Conservation (phyloP, 768 basidiomycete genomes). For the Gloeopeniophorella convolvens region DNA sequence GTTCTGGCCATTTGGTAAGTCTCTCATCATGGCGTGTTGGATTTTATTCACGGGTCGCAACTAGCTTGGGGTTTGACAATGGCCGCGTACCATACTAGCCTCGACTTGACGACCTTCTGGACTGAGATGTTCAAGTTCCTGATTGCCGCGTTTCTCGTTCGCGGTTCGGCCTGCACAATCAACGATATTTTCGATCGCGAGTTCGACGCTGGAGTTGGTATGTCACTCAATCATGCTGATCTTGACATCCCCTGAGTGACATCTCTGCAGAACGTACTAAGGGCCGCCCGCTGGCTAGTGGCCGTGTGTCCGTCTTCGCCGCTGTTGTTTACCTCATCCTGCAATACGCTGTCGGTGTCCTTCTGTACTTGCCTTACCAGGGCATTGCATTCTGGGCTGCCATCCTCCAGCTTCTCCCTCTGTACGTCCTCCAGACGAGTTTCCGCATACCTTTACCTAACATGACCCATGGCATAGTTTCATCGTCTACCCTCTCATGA, state of each 20-base stretch:
- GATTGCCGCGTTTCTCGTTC: constrained; percentile 12
- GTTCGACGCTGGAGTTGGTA: constrained; percentile 32
- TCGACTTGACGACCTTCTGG: constrained; percentile 13
- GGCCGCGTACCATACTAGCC: constrained; percentile 16
- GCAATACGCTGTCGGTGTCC: constrained; percentile 18
- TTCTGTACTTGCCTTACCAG: constrained; percentile 15
- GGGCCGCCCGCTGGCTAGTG: constrained; percentile 19
- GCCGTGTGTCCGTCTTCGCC: constrained; percentile 20
- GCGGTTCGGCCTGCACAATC: constrained; percentile 25
- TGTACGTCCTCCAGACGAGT: constrained; percentile 5
- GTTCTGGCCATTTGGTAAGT: constrained; percentile 12
- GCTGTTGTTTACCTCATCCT: constrained; percentile 19
- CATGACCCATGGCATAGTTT: constrained; percentile 20
- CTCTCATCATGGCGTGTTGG: neutral
- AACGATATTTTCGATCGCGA: constrained; percentile 26
- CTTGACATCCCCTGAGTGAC: neutral
- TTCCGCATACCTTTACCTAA: neutral
- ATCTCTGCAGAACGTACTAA: constrained; percentile 3
- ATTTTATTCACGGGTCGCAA: neutral
- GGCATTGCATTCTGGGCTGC: constrained; percentile 17
- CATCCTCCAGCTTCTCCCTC: constrained; percentile 19
- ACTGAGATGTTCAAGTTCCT: constrained; percentile 9
- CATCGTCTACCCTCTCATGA: constrained; percentile 45
- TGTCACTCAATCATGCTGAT: constrained; percentile 12
- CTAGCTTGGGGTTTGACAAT: constrained; percentile 22